Evolutionary conservation across 805 yeast species (phyloP).

Genomic region (Myxozyma neotropica): DNA sequence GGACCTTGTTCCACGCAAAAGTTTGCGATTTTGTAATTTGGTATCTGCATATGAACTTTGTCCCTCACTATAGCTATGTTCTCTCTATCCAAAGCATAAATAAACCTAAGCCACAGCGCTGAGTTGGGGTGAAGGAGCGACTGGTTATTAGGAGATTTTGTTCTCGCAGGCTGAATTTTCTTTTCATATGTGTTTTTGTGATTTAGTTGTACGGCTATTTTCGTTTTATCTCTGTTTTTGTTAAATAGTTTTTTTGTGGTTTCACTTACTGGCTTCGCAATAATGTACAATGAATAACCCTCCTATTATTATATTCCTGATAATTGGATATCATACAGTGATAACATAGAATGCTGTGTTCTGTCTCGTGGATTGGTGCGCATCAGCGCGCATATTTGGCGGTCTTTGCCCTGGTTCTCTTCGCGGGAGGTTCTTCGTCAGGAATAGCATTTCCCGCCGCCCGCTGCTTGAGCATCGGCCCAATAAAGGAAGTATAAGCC

Average conservation of each 20-base stretch:
- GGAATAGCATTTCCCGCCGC: slow-evolving; percentile 2
- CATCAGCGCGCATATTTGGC: slow-evolving; percentile 20
- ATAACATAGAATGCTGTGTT: no score
- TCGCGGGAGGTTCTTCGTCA: slow-evolving; percentile 7
- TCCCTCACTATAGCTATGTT: no score
- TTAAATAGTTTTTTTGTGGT: neutral
- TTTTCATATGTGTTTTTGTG: neutral
- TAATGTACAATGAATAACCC: neutral
- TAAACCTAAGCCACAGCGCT: no score
- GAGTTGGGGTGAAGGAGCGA: neutral
- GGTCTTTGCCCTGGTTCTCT: slow-evolving; percentile 10
- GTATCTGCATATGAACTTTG: no score
- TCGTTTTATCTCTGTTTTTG: neutral
- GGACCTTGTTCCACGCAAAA: no score
- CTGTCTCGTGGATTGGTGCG: neutral
- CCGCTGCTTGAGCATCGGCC: slow-evolving; percentile 23
- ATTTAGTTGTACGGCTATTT: neutral
- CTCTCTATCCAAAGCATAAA: no score
- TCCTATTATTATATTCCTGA: neutral
- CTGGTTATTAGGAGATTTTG: neutral
- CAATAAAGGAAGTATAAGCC: slow-evolving; percentile 29
- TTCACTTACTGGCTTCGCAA: neutral
- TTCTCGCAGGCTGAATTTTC: neutral
- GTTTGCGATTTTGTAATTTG: no score
- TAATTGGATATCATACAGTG: slow-evolving; percentile 1